phyloP scores from a whole-genome alignment of 495 filamentous ascomycete genomes.

The Penicillium nucicola region DNA sequence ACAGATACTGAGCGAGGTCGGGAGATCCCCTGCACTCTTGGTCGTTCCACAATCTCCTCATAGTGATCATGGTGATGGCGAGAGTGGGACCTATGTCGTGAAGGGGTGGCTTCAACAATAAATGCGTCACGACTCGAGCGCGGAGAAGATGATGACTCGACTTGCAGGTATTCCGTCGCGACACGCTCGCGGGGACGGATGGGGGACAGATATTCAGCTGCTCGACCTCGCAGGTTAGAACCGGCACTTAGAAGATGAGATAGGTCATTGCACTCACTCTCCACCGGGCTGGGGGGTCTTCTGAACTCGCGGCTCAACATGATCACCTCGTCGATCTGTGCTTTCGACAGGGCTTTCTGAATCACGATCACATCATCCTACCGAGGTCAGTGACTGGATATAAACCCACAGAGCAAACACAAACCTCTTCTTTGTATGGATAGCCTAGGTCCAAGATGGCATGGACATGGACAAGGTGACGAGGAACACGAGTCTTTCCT shows the following conservation, averaged over 20 bases:
- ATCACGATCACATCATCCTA: slow-evolving; percentile 78
- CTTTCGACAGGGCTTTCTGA: slow-evolving; percentile 75
- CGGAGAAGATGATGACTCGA: slow-evolving; percentile 25
- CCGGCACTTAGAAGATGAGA: neutral
- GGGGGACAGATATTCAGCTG: slow-evolving; percentile 33
- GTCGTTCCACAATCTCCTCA: slow-evolving; percentile 22
- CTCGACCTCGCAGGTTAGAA: neutral
- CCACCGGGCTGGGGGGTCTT: slow-evolving; percentile 19
- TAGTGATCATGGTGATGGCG: slow-evolving; percentile 22
- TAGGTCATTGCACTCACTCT: slow-evolving; percentile 25
- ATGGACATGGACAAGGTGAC: slow-evolving; percentile 67
- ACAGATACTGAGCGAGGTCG: slow-evolving; percentile 41
- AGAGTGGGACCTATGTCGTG: slow-evolving; percentile 22
- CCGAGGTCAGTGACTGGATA: neutral
- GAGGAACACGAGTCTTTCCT: slow-evolving; percentile 84
- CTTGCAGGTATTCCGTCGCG: slow-evolving; percentile 27
- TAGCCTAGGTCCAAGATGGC: slow-evolving; percentile 82
- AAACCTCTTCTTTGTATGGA: slow-evolving; percentile 81
- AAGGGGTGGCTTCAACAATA: slow-evolving; percentile 31
- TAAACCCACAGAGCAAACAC: neutral
- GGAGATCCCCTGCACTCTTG: slow-evolving; percentile 18
- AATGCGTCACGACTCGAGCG: slow-evolving; percentile 26
- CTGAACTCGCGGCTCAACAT: slow-evolving; percentile 69
- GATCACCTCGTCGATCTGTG: slow-evolving; percentile 87
- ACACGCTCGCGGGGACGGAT: slow-evolving; percentile 23